Evolutionary conservation across 2,329 filamentous ascomycete genomes (phyloP), one percentile per base, ranked within the genome.

Genomic region (Ceratocystis papillata): DNA sequence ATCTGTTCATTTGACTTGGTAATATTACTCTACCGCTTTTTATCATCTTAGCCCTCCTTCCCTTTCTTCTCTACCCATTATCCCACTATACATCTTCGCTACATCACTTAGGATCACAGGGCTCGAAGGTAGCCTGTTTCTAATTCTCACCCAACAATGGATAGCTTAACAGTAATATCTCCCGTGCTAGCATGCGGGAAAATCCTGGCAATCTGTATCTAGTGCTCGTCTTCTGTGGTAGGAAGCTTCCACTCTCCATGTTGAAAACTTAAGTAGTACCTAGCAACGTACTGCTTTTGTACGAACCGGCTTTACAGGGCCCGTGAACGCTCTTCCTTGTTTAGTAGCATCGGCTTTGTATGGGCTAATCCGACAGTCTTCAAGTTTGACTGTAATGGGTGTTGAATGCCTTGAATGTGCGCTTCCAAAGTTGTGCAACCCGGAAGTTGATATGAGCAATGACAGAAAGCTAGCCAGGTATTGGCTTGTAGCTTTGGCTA

Each of bases 91-190:
- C 1, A 15, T 45, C 37, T 5, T 8, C 17, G 15, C n/a, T 46
- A 3, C n/a, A 28, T 5, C 41, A 46, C 22, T n/a, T 2, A 5
- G 7, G 5, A 17, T 1, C 6, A 12, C 4, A 17, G 17, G 57
- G 10, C 6, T 87, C 87, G 86, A 83, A 81, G 71, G 83, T 89
- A 45, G 87, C 79, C 0, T 87, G 85, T 67, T 76, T 90, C 6
- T 87, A 92, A 73, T 90, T 91, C 69, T 81, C 84, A 57, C 87
- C 88, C 5, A 79, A 85, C 71, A 80, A 92, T 50, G 88, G 86
- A 60, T 82, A 88, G 64, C 76, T 89, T 33, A 76, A 87, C 70
- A 82, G 87, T 68, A 93, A 93, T 69, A 78, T 92, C 53, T 81
- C 81, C 69, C 80, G 80, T n/a, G 88, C 88, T 67, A 84, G 89